Evolutionary conservation across 768 basidiomycete species (phyloP), one percentile per base, ranked within the genome.

Genomic region (Sutorius australiensis): DNA sequence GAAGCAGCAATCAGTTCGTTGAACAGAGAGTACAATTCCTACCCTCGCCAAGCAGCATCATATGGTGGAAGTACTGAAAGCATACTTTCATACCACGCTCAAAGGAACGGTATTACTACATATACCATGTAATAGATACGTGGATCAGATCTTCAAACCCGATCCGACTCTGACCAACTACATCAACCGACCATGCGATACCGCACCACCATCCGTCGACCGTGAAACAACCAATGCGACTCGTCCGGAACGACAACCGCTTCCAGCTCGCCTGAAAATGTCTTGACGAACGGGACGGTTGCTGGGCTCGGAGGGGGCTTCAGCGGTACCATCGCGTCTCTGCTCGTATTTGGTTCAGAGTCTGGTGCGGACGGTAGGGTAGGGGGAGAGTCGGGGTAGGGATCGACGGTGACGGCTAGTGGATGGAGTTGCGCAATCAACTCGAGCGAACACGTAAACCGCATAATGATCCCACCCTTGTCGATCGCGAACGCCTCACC

Each of bases 181-280:
- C 27, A 16, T 47, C 40, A 44, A 9, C 58, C 80, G 16, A 81
- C 65, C 57, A 83, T 71, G 14, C 74, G 71, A 67, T 82, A 80
- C 37, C 77, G 75, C 53, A 84, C 68, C 56, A 82, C 72, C 9
- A 75, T 79, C 48, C 77, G 74, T 67, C 79, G 75, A 37, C 83
- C 83, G n/a, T 76, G 71, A 57, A 83, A 74, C 54, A 76, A 69
- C 7, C 37, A 60, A 62, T 86, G 83, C 6, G 81, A 76, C 17
- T 73, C 71, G 56, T 86, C 83, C 8, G 78, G 75, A 13, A 82
- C 61, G 28, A 80, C 67, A 11, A 74, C 72, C 21, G 82, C 69
- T 59, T 83, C 80, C 34, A 84, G 63, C 62, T 84, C 81, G n/a
- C 81, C 82, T 21, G 72, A 67, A 72, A 83, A 76, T 31, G 57